Percentiles rank a stretch among this genome's conserved stretches.
Evolutionary conservation across 345 rosid genomes (phyloP).

Genomic region (Salix dunnii): DNA sequence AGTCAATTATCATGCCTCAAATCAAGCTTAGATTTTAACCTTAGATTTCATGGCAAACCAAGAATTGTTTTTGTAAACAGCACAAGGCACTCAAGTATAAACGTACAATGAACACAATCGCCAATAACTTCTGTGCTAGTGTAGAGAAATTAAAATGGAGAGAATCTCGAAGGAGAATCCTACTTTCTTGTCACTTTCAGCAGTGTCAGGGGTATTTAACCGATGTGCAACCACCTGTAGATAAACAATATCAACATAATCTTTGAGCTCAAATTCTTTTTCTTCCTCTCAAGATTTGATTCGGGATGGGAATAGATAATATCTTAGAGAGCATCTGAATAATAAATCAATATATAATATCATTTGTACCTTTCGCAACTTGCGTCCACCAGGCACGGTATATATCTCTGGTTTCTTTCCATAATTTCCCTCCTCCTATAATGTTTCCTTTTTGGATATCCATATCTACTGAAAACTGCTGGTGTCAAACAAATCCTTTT

Average conservation of each 20-base stretch:
- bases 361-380: slow-evolving; percentile 10
- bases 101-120: background rate
- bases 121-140: background rate
- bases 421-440: background rate
- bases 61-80: background rate
- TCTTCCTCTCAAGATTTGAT: slow-evolving; percentile 24
- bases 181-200: background rate
- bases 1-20: background rate
- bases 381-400: slow-evolving; percentile 20
- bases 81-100: background rate
- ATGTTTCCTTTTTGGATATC: slow-evolving; percentile 1
- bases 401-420: background rate
- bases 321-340: background rate
- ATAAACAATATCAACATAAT: slow-evolving; percentile 7
- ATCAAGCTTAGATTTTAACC: background rate
- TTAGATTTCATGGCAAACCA: background rate
- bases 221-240: slow-evolving; percentile 3
- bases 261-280: slow-evolving; percentile 14
- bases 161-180: background rate
- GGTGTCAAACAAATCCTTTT: slow-evolving; percentile 29
- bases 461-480: slow-evolving; percentile 5
- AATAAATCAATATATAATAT: background rate
- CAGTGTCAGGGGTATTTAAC: background rate
- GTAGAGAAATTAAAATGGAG: background rate
- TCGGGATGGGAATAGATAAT: slow-evolving; percentile 13